Base-by-base conservation (phyloP, 106 monocot species). In the Allium sativum region DNA sequence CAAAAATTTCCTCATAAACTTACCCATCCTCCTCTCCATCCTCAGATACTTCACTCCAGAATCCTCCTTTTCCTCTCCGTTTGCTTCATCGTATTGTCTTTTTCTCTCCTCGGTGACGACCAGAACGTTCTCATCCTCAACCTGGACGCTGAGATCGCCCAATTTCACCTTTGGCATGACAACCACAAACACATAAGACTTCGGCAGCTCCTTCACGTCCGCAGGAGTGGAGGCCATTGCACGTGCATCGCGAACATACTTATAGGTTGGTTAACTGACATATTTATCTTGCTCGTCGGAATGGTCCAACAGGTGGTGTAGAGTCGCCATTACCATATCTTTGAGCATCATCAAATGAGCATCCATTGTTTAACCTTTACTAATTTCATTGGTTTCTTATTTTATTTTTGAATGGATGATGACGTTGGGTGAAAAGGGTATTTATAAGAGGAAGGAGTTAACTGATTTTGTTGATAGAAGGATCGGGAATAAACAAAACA, bases 121-220 rank as follows among this genome's bases (percentile, higher is more conserved):
- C 18, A 84, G 76, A 42, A 77, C 31, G 48, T 57, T 68, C 16
- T 58, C 80, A 45, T 80, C 80, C 58, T 78, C 83, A 1, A 68
- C 69, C 73, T 80, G 73, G 52, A 84, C 80, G 44, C 69, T 85
- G 71, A 81, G 77, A 18, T 78, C 77, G 6, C 65, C 67, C 9
- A 43, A 51, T 16, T 62, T 71, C 40, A 92, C 40, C 19, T 86
- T 83, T 10, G 91, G 91, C 91, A 92, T 87, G 78, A 87, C 91
- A 57, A 87, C 45, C 12, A 78, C 58, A 81, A 87, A 87, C 17
- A 66, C 62, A 70, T 75, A 73, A 4, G 86, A 42, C 20, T 48
- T 44, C 0, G 86, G 16, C 86, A 82, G 48, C 48, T 50, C 48
- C 48, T 50, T 50, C 48, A 50, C 48, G 48, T 50, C 48, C 48